Conservation (phyloP, 139 green algal species). For the Picocystis salinarum region DNA sequence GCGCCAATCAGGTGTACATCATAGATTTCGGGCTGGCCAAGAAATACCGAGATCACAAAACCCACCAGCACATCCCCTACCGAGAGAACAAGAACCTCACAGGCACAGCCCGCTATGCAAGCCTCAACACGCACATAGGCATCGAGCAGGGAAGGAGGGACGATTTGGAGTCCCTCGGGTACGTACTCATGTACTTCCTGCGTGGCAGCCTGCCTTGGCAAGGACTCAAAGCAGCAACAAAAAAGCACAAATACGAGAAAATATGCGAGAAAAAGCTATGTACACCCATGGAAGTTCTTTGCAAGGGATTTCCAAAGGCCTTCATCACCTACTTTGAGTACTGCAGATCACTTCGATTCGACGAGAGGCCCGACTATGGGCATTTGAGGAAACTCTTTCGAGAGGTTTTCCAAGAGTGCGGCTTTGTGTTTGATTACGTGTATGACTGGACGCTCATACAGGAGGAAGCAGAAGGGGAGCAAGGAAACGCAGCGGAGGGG, state of each 20-base stretch:
- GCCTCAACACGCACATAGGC: slow-evolving; percentile 97
- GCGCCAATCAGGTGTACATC: slow-evolving; percentile 97
- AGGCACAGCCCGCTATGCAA: slow-evolving; percentile 94
- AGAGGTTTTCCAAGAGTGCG: slow-evolving; percentile 92
- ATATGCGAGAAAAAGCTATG: slow-evolving; percentile 99
- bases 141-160: slow-evolving; percentile 94
- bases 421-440: slow-evolving; percentile 98
- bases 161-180: slow-evolving; percentile 88
- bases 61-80: slow-evolving; percentile 97
- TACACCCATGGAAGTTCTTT: slow-evolving; percentile 89
- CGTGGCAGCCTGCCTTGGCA: slow-evolving; percentile 91
- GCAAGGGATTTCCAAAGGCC: slow-evolving; percentile 90
- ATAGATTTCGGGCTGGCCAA: slow-evolving; percentile 99
- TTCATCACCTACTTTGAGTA: slow-evolving; percentile 97
- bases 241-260: slow-evolving; percentile 99
- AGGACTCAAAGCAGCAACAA: slow-evolving; percentile 89
- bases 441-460: slow-evolving; percentile 93
- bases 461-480: too few species aligned
- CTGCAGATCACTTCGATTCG: slow-evolving; percentile 85
- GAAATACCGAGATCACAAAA: slow-evolving; percentile 97
- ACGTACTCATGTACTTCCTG: slow-evolving; percentile 99
- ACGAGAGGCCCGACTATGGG: slow-evolving; percentile 98
- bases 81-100: slow-evolving; percentile 98
- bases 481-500: too few species aligned
- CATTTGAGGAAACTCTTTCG: slow-evolving; percentile 96